Conservation (phyloP, 176 grass and related monocot genomes). For the Oryza australiensis region DNA sequence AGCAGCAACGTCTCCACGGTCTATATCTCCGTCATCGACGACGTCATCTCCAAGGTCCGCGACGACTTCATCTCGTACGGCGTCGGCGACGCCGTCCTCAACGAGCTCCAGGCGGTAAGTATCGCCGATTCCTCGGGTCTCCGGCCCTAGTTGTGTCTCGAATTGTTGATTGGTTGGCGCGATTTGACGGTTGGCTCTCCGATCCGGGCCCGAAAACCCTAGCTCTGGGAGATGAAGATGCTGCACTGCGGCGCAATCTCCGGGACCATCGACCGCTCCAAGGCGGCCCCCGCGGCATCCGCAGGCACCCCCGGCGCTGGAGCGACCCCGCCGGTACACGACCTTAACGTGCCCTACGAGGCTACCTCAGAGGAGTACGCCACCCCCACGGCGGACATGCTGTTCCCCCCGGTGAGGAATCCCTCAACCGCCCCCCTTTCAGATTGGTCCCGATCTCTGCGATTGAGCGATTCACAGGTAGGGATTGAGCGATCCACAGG, state of each 20-base stretch:
- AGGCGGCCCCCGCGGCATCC: neutral
- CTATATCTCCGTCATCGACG: constrained; percentile 92
- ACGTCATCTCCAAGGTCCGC: constrained; percentile 84
- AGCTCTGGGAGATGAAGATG: constrained; percentile 99
- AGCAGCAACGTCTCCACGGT: constrained; percentile 83
- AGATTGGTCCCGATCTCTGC: constrained; percentile 23
- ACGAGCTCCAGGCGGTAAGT: constrained; percentile 87
- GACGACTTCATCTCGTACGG: constrained; percentile 86
- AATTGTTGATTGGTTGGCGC: constrained; percentile 24
- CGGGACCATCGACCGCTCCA: constrained; percentile 56
- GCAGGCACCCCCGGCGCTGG: constrained; percentile 19
- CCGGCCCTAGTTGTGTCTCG: neutral
- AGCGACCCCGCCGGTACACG: constrained; percentile 62
- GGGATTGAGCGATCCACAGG: neutral
- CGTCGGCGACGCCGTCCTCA: constrained; percentile 77
- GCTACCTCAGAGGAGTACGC: constrained; percentile 91
- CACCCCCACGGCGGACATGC: constrained; percentile 84
- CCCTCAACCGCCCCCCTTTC: neutral
- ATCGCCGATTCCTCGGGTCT: neutral
- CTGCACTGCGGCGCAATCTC: constrained; percentile 87
- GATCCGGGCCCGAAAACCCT: constrained; percentile 36
- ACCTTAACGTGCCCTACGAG: constrained; percentile 96
- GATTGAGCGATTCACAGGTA: neutral
- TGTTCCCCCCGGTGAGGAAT: constrained; percentile 70
- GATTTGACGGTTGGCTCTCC: constrained; percentile 37